A percentile compares a stretch with the other conserved stretches of the same genome.
These are phyloP conservation scores for Penicillium digitatum DNA, from an alignment of 2,329 filamentous ascomycete species.

Conservation along the genomic window DNA sequence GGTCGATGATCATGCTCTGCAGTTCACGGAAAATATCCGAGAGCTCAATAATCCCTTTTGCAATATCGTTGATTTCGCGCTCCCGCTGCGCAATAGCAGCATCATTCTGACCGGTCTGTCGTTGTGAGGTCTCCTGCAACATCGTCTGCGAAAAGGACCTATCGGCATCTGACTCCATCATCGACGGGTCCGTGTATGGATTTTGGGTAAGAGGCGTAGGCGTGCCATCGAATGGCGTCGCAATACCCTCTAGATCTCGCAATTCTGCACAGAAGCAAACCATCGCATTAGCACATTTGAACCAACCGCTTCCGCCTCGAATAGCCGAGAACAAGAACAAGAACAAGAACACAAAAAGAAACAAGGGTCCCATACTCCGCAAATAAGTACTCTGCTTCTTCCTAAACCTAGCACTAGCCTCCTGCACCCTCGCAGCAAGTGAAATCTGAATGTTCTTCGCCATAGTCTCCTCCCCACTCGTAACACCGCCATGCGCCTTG, in stretches of 20 bases:
- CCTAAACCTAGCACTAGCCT: constrained; percentile 84
- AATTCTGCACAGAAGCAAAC: constrained; percentile 54
- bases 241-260: constrained; percentile 65
- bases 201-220: constrained; percentile 55
- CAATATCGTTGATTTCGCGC: constrained; percentile 95
- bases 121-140: constrained; percentile 70
- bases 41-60: constrained; percentile 94
- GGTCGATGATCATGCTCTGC: constrained; percentile 91
- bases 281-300: background rate
- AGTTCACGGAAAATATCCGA: constrained; percentile 95
- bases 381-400: constrained; percentile 97
- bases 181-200: constrained; percentile 75
- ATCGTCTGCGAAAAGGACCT: constrained; percentile 87
- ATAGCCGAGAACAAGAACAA: background rate
- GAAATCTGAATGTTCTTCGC: constrained; percentile 93
- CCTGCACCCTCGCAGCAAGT: constrained; percentile 80
- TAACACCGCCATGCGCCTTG: constrained; percentile 65
- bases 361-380: constrained; percentile 62
- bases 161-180: constrained; percentile 91
- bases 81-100: constrained; percentile 84
- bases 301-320: constrained; percentile 11
- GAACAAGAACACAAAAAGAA: background rate
- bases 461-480: constrained; percentile 86
- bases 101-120: constrained; percentile 62
- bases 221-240: constrained; percentile 49